Percentiles rank a stretch among this genome's conserved stretches.
Conservation (phyloP, 768 basidiomycete species). For the Pholiota microspora region DNA sequence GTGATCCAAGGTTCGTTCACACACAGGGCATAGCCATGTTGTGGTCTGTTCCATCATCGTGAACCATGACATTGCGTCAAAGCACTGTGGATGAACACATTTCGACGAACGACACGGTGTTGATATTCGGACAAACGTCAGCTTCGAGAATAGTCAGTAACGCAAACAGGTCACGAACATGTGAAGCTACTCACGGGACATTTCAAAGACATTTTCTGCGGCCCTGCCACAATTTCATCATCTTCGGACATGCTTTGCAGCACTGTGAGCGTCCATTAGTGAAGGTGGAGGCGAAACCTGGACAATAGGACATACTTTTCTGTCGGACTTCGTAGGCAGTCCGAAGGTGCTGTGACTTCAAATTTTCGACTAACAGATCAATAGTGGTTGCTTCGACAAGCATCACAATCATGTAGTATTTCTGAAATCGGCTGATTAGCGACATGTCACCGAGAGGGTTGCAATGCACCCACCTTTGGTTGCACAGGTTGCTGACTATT, state of each 20-base stretch:
- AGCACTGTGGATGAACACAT: slow-evolving; percentile 92
- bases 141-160: slow-evolving; percentile 35
- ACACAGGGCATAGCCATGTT: slow-evolving; percentile 93
- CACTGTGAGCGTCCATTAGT: slow-evolving; percentile 41
- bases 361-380: slow-evolving; percentile 61
- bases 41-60: slow-evolving; percentile 96
- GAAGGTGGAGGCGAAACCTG: not conserved
- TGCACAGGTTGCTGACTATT: slow-evolving; percentile 80
- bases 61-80: slow-evolving; percentile 93
- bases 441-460: not conserved
- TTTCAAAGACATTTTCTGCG: slow-evolving; percentile 87
- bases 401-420: slow-evolving; percentile 84
- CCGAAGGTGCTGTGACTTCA: slow-evolving; percentile 67
- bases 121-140: slow-evolving; percentile 83
- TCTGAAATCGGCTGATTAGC: slow-evolving; percentile 41
- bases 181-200: slow-evolving; percentile 71
- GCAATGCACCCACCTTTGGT: slow-evolving; percentile 53
- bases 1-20: slow-evolving; percentile 72
- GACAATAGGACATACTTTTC: slow-evolving; percentile 49
- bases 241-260: slow-evolving; percentile 59
- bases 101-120: slow-evolving; percentile 84
- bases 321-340: slow-evolving; percentile 61
- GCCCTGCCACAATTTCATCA: slow-evolving; percentile 89
- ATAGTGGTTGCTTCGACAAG: slow-evolving; percentile 79
- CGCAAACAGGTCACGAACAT: not conserved